Conservation (phyloP, 768 basidiomycete species). For the Collybia nuda region DNA sequence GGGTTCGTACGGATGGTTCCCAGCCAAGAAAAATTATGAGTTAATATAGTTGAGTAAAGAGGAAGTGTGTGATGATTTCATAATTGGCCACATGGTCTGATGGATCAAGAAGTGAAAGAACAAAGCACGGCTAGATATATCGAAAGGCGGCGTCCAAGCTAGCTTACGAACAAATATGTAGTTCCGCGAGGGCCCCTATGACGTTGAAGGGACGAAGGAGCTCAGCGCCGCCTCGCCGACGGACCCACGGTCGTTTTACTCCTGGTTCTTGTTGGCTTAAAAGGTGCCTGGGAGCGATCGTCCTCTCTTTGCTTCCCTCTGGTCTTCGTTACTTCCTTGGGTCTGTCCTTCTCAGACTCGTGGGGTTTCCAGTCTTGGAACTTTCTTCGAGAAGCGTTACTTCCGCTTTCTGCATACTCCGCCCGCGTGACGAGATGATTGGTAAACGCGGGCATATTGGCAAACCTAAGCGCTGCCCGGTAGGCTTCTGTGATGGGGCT, state of each 20-base stretch:
- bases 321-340: slow-evolving; percentile 24
- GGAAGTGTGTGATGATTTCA: no score
- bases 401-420: slow-evolving; percentile 87
- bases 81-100: no score
- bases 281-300: slow-evolving; percentile 23
- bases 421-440: slow-evolving; percentile 64
- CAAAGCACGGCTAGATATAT: no score
- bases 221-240: slow-evolving; percentile 14
- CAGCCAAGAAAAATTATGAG: no score
- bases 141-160: no score
- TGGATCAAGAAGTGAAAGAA: no score
- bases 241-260: slow-evolving; percentile 11
- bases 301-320: slow-evolving; percentile 33
- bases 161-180: no score
- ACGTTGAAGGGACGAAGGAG: not conserved
- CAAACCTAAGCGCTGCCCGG: slow-evolving; percentile 58
- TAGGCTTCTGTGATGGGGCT: slow-evolving; percentile 73
- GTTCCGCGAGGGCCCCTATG: not conserved
- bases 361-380: slow-evolving; percentile 62
- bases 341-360: slow-evolving; percentile 33
- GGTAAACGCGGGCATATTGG: slow-evolving; percentile 48
- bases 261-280: slow-evolving; percentile 16
- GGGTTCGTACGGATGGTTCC: no score
- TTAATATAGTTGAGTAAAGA: no score
- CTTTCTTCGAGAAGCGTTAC: slow-evolving; percentile 70